Evolutionary conservation across 805 yeast genomes (phyloP), one percentile per base, ranked within the genome.

Genomic region (Peterozyma toletana): DNA sequence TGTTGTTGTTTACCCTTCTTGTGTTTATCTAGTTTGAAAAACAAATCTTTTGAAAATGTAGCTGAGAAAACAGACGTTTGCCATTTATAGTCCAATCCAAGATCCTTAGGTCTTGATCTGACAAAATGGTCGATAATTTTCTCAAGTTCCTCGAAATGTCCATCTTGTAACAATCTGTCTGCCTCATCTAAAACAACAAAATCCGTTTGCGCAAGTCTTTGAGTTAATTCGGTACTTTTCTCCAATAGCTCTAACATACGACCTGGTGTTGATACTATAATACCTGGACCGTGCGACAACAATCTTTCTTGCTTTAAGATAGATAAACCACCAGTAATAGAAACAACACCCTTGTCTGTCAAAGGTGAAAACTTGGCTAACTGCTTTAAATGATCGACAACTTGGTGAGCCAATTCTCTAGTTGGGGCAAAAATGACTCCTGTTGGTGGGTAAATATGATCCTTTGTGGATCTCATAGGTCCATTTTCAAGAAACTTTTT

Each of bases 51-150:
- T 4, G 90, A 81, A 62, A 93, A 93, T 0, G 99, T 91, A 3
- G 99, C 99, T 34, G 96, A 86, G 57, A 87, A 93, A n/a, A 93
- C 88, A 53, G 90, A 67, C 1, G 96, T 86, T 65, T 93, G 99
- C 77, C 77, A 73, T 50, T 69, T 71, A 55, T 73, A 66, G 9
- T 57, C 61, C 13, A 58, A 52, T 15, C 58, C 55, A 14, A 56
- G 51, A 30, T 56, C 56, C 46, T 60, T 67, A 15, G 69, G 75
- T 62, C 82, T 73, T 53, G 60, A 67, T 62, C 68, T 72, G 18
- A 64, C 64, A 45, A 93, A 61, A 13, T 84, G 60, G 44, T 83
- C 87, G 48, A 91, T 65, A 46, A 87, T 83, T 55, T 80, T 83
- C 52, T 84, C 95, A 50, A 93, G 76, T 60, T 93, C 99, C 47